Evolutionary conservation across 345 rosid genomes (phyloP), one percentile per base, ranked within the genome.

Genomic region (Eucalyptus albens): DNA sequence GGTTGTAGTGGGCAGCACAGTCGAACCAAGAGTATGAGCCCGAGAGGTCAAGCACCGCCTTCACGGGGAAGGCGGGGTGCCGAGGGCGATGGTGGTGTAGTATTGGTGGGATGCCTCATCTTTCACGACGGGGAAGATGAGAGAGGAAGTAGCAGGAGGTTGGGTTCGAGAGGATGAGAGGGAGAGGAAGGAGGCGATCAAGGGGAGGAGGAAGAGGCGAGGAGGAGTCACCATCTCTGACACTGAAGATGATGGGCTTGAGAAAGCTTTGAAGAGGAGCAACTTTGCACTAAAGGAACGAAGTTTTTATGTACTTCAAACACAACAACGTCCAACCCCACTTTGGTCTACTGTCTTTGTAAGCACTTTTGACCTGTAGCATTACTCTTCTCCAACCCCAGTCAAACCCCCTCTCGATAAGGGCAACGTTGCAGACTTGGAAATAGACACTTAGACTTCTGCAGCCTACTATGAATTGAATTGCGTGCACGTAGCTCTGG

Each of bases 31-130:
- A 45, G 88, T 65, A 87, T 15, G 88, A 91, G 16, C 92, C 94
- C 15, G 92, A 93, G n/a, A 95, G 92, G 80, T 95, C 93, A 21
- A 94, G 87, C 50, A 90, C 88, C 3, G 89, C 50, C 44, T 90
- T 42, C 4, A 92, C 26, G 37, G 88, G 15, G 87, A 59, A 4
- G 50, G 60, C n/a, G 94, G 86, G 45, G 94, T 86, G 6, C 94
- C 86, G 51, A 91, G 93, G 44, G 90, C 60, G 69, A 94, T 33
- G n/a, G 90, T 88, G 89, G 96, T 92, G 89, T 90, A 90, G 90
- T 92, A 93, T 86, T 93, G 96, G n/a, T 59, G 92, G 45, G 94
- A 91, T 42, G 91, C 12, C 11, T 88, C 88, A 89, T 94, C 93
- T 88, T 94, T 94, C 14, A 88, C 56, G 86, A 96, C 89, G 3